Conservation (phyloP, 1,284 basidiomycete species). For the Sanguinoderma infundibulare region DNA sequence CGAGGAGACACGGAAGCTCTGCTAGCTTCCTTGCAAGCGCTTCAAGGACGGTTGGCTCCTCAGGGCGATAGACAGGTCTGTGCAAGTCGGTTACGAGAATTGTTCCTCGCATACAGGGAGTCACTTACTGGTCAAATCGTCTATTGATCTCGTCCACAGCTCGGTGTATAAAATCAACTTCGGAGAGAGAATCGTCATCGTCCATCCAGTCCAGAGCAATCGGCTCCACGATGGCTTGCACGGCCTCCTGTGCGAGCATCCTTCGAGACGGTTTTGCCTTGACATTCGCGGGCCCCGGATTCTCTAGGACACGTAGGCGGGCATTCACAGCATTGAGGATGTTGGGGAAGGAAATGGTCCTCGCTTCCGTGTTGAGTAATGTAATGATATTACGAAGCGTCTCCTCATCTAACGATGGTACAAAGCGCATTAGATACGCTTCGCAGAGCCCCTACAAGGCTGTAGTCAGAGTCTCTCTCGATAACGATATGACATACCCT, state of each 20-base stretch:
- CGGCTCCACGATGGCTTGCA: conserved; percentile 46
- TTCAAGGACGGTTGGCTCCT: conserved; percentile 35
- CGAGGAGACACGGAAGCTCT: conserved; percentile 48
- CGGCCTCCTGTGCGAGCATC: conserved; percentile 29
- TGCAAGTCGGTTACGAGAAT: background rate
- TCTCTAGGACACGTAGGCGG: conserved; percentile 4
- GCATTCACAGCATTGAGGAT: conserved; percentile 13
- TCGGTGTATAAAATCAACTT: conserved; percentile 32
- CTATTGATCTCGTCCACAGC: conserved; percentile 32
- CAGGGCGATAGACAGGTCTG: conserved; percentile 43
- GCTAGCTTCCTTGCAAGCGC: conserved; percentile 41
- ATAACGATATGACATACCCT: background rate
- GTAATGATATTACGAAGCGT: conserved; percentile 9
- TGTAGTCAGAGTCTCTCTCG: background rate
- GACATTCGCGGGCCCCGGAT: background rate
- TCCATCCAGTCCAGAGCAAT: conserved; percentile 51
- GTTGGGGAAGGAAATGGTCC: conserved; percentile 14
- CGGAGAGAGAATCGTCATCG: conserved; percentile 42
- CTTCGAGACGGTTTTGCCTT: conserved; percentile 28
- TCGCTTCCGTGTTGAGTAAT: conserved; percentile 11
- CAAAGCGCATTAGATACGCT: conserved; percentile 18
- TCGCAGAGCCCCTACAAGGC: conserved; percentile 17
- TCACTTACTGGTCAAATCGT: conserved; percentile 36
- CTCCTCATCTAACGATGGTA: conserved; percentile 17
- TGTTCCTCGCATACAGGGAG: background rate